Conservation (phyloP, 23 red algal species). For the Gracilariopsis chorda region DNA sequence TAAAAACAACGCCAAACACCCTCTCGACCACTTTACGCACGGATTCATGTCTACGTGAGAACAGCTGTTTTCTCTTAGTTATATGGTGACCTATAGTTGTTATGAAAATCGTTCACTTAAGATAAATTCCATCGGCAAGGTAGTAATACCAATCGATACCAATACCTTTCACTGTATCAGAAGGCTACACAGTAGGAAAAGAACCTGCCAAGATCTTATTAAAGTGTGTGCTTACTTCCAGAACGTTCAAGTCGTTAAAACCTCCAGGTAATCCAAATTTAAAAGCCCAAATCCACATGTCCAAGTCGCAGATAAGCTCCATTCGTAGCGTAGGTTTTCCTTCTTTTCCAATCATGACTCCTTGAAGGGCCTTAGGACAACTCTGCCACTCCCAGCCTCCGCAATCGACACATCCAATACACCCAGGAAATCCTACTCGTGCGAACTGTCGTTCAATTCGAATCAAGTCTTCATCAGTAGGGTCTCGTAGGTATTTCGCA, state of each 20-base stretch:
- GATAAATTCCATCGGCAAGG: conserved; percentile 10
- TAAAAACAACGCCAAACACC: too few species aligned
- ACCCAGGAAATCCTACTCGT: neutral
- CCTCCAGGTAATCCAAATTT: neutral
- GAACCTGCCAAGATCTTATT: neutral
- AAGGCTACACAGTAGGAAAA: neutral
- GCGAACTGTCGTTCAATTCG: neutral
- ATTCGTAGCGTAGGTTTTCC: neutral
- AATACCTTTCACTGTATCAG: neutral
- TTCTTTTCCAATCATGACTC: conserved; percentile 30
- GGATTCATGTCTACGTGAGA: too few species aligned
- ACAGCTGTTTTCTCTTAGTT: too few species aligned
- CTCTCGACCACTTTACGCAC: too few species aligned
- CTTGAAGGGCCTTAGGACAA: conserved; percentile 11
- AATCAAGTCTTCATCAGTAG: neutral
- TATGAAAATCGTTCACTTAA: neutral
- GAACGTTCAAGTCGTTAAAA: conserved; percentile 25
- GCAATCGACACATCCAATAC: conserved; percentile 25
- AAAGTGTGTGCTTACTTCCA: neutral
- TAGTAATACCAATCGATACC: conserved; percentile 21
- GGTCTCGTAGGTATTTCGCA: conserved; percentile 1
- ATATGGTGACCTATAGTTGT: too few species aligned
- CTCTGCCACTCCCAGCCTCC: conserved; percentile 7
- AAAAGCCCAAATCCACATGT: conserved; percentile 25
- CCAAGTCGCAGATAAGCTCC: conserved; percentile 6